Evolutionary conservation across 108 stramenopile genomes (phyloP).

Genomic region (Cyclostephanos tholiformis): DNA sequence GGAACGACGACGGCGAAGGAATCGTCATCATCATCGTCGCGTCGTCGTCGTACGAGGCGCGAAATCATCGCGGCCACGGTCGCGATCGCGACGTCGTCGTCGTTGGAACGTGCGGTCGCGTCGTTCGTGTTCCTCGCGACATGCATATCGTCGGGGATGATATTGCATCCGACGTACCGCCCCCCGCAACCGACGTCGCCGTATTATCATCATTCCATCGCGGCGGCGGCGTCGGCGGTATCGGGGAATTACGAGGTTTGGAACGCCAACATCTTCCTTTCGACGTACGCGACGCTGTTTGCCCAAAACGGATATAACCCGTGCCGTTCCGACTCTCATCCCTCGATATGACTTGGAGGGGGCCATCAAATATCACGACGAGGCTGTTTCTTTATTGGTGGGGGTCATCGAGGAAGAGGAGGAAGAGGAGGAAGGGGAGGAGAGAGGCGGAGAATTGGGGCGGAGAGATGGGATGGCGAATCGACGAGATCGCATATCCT

Average conservation of each 20-base stretch:
- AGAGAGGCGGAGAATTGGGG: not conserved
- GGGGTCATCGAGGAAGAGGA: slow-evolving; percentile 39
- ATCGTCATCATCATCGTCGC: no score
- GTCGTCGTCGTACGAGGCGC: no score
- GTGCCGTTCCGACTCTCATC: not conserved
- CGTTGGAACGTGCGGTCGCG: not conserved
- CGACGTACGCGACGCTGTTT: no score
- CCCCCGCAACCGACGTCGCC: no score
- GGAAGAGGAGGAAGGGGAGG: not conserved
- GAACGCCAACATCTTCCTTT: not conserved
- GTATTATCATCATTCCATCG: no score
- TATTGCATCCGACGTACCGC: not conserved
- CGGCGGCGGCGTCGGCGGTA: not conserved
- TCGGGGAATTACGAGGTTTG: not conserved
- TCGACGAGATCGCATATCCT: not conserved
- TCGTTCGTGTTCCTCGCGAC: not conserved
- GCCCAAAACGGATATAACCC: no score
- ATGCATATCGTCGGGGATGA: not conserved
- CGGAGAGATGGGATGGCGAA: not conserved
- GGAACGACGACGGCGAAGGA: no score
- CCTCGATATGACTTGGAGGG: slow-evolving; percentile 1
- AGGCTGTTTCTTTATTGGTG: slow-evolving; percentile 37
- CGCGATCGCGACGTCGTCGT: no score
- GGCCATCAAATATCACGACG: slow-evolving; percentile 34
- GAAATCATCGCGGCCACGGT: no score